Evolutionary conservation across 2,329 filamentous ascomycete species (phyloP), one percentile per base, ranked within the genome.

Genomic region (Lizonia empirigonia): DNA sequence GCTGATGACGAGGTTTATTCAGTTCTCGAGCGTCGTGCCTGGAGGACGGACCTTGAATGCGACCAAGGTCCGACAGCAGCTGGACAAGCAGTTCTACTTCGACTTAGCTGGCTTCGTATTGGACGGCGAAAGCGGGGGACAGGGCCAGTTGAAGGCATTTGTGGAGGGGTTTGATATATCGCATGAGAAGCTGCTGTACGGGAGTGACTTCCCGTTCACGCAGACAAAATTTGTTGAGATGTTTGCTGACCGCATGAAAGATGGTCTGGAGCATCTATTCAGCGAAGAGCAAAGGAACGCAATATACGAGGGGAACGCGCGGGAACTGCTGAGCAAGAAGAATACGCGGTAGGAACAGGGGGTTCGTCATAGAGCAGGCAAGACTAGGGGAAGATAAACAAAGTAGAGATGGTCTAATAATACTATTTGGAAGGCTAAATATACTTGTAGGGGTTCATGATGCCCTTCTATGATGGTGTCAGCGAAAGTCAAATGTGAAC

Each of bases 391-490:
- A 16, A 16, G 12, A 35, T 13, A 15, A n/a, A 46, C 34, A 16
- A 30, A 24, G 9, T 20, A 36, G 41, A 4, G 19, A 53, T 45
- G 12, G 8, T 42, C 20, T 53, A 36, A 35, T 54, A 35, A 44
- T 45, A 39, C 40, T 26, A 35, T 8, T 44, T 7, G 5, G 10
- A 27, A 10, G 23, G 35, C 37, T 72, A 80, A 63, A 97, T 88
- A 74, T 97, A 97, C 77, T 97, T 97, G 80, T 97, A 97, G 0
- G 93, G 93, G 77, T 97, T 97, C 91, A 97, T 95, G 75, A 97
- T 97, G 38, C 91, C 92, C 63, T 96, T 96, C 91, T 96, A 24
- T 7, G 23, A 7, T 0, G 13, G 16, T 1, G 53, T 72, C 54
- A 63, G 65, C 41, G 5, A 15, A 9, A 7, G 16, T 30, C 15